Conservation (phyloP, 2,329 filamentous ascomycete species). For the Diplodia scrobiculata region DNA sequence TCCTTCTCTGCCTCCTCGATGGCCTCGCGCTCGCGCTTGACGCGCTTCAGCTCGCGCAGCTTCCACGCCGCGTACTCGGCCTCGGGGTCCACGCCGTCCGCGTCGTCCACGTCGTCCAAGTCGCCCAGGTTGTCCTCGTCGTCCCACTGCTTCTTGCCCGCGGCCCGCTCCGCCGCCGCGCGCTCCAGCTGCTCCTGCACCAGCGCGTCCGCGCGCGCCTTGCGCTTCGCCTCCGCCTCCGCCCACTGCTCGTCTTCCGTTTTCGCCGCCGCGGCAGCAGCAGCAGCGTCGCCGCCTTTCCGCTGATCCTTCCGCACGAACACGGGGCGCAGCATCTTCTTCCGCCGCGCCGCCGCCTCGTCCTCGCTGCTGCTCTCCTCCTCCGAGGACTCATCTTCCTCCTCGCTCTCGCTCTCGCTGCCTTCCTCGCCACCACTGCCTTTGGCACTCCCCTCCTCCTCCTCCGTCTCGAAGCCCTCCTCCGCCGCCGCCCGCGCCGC, state of each 20-base stretch:
- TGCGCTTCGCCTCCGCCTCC: slow-evolving; percentile 60
- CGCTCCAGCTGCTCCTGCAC: slow-evolving; percentile 84
- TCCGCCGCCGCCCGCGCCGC: slow-evolving; percentile 47
- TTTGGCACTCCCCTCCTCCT: slow-evolving; percentile 34
- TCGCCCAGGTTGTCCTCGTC: slow-evolving; percentile 66
- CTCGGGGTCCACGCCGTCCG: slow-evolving; percentile 80
- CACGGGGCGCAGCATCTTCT: slow-evolving; percentile 62
- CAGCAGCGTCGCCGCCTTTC: slow-evolving; percentile 36
- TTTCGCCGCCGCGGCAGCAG: slow-evolving; percentile 35
- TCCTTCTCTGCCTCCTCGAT: slow-evolving; percentile 85
- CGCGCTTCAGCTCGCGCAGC: slow-evolving; percentile 82
- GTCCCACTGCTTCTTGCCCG: slow-evolving; percentile 85
- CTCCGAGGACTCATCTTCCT: slow-evolving; percentile 39
- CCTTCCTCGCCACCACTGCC: slow-evolving; percentile 33
- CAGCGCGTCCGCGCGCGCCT: slow-evolving; percentile 73
- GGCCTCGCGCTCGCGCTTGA: slow-evolving; percentile 81
- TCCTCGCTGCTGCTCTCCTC: slow-evolving; percentile 58
- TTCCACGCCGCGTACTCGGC: slow-evolving; percentile 93
- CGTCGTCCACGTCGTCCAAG: slow-evolving; percentile 80
- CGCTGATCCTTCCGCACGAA: slow-evolving; percentile 67
- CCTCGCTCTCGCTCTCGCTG: slow-evolving; percentile 30
- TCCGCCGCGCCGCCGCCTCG: slow-evolving; percentile 55
- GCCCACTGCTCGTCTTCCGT: slow-evolving; percentile 49
- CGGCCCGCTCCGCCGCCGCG: slow-evolving; percentile 72
- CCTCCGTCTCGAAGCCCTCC: slow-evolving; percentile 64